Evolutionary conservation across 2,329 filamentous ascomycete species (phyloP).

Genomic region (Hymenoscyphus infarciens): DNA sequence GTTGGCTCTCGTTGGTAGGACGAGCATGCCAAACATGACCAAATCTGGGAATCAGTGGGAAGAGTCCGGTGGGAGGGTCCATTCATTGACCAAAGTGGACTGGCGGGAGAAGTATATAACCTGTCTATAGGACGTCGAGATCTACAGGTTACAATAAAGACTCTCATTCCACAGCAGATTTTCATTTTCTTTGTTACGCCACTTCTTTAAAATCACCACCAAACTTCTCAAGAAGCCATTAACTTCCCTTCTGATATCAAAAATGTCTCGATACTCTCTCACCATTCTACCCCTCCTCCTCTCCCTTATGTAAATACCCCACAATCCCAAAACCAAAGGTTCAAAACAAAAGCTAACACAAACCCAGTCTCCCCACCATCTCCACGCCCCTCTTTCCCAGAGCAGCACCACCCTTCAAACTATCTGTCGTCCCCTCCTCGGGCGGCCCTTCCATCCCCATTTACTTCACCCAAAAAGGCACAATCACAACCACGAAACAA

Average conservation of each 20-base stretch:
- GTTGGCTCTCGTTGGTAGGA: background rate
- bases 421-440: background rate
- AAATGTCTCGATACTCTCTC: slow-evolving; percentile 1
- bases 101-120: no score
- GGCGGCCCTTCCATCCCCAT: background rate
- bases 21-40: background rate
- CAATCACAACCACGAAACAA: background rate
- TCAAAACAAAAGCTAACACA: background rate
- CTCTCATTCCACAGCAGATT: no score
- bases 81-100: background rate
- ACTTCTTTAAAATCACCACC: no score
- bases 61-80: background rate
- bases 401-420: slow-evolving; percentile 3
- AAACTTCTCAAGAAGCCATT: no score
- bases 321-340: background rate
- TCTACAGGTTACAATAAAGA: no score
- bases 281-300: background rate
- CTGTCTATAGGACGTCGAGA: no score
- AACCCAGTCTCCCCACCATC: background rate
- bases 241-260: background rate
- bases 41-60: background rate
- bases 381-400: background rate
- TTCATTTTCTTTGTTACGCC: no score
- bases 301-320: background rate
- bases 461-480: slow-evolving; percentile 6